Conservation (phyloP, 1,139 yeast species). For the Debaryomyces robertsiae region DNA sequence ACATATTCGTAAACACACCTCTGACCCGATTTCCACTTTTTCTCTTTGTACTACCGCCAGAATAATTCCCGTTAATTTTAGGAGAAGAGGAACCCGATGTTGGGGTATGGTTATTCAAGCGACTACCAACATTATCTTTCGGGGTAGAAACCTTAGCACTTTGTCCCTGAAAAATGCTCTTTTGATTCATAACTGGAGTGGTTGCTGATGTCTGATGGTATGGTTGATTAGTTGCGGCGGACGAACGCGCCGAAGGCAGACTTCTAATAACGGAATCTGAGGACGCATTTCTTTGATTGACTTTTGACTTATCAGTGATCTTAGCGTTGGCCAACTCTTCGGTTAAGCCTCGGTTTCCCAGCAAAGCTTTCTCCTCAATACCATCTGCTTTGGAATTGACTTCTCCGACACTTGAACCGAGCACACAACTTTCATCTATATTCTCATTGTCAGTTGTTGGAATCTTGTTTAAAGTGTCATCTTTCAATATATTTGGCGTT, state of each 20-base stretch:
- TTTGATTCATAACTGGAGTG: constrained; percentile 34
- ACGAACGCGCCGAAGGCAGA: constrained; percentile 20
- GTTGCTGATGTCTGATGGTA: constrained; percentile 38
- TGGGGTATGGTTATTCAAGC: constrained; percentile 17
- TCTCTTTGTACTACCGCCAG: constrained; percentile 19
- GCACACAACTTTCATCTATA: constrained; percentile 25
- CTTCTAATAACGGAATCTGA: constrained; percentile 30
- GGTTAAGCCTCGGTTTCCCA: constrained; percentile 3
- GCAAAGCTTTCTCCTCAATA: constrained; percentile 9
- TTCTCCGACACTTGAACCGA: constrained; percentile 6
- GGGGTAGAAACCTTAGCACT: constrained; percentile 25
- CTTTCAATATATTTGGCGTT: constrained; percentile 22
- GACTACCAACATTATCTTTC: constrained; percentile 31
- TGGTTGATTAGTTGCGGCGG: constrained; percentile 16
- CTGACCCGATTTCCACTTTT: constrained; percentile 41
- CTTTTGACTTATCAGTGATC: neutral
- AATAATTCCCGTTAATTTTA: constrained; percentile 15
- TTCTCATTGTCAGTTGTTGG: constrained; percentile 41
- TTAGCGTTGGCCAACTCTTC: neutral
- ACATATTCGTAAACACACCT: constrained; percentile 47
- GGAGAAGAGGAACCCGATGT: constrained; percentile 17
- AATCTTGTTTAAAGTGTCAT: constrained; percentile 33
- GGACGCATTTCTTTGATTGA: constrained; percentile 19
- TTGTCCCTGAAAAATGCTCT: constrained; percentile 17
- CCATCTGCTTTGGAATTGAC: constrained; percentile 15